These are phyloP conservation scores for Casuarina equisetifolia DNA, from an alignment of 306 rosid genomes.

Conservation along the genomic window DNA sequence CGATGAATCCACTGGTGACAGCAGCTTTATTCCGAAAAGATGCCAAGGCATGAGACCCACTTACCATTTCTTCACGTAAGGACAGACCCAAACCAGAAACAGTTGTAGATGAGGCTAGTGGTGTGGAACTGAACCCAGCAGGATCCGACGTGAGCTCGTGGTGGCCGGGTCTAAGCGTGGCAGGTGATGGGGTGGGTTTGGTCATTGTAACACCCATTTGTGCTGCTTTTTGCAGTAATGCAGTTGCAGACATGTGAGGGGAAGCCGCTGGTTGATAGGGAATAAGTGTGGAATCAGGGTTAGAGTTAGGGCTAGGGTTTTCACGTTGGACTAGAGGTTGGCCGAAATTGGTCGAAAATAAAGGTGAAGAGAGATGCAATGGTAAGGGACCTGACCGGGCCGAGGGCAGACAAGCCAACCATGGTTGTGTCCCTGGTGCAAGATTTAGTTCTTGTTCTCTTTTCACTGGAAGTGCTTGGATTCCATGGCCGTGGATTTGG, in stretches of 20 bases:
- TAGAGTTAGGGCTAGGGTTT: slow-evolving; percentile 53
- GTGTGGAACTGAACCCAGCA: slow-evolving; percentile 6
- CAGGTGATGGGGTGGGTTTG: slow-evolving; percentile 21
- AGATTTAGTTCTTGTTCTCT: slow-evolving; percentile 30
- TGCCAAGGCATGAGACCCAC: slow-evolving; percentile 30
- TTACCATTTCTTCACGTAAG: slow-evolving; percentile 45
- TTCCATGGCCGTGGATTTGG: slow-evolving; percentile 34
- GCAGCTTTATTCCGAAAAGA: slow-evolving; percentile 46
- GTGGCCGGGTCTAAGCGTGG: slow-evolving; percentile 35
- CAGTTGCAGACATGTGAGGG: slow-evolving; percentile 63
- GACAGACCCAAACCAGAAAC: slow-evolving; percentile 32
- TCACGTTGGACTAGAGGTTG: slow-evolving; percentile 20
- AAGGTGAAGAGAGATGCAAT: slow-evolving; percentile 18
- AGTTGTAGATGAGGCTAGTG: slow-evolving; percentile 19
- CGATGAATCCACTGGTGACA: slow-evolving; percentile 5
- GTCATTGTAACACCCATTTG: slow-evolving; percentile 60
- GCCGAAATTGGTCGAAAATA: slow-evolving; percentile 21
- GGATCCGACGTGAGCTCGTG: slow-evolving; percentile 23
- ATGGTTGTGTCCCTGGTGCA: slow-evolving; percentile 29
- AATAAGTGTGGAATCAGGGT: slow-evolving; percentile 25
- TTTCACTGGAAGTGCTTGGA: slow-evolving; percentile 32
- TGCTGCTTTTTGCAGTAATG: slow-evolving; percentile 61
- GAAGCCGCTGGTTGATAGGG: slow-evolving; percentile 15
- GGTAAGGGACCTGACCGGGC: slow-evolving; percentile 15
- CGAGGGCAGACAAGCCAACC: slow-evolving; percentile 25